Conservation (phyloP, 371 early-diverging fungal species). For the Nematocida displodere region DNA sequence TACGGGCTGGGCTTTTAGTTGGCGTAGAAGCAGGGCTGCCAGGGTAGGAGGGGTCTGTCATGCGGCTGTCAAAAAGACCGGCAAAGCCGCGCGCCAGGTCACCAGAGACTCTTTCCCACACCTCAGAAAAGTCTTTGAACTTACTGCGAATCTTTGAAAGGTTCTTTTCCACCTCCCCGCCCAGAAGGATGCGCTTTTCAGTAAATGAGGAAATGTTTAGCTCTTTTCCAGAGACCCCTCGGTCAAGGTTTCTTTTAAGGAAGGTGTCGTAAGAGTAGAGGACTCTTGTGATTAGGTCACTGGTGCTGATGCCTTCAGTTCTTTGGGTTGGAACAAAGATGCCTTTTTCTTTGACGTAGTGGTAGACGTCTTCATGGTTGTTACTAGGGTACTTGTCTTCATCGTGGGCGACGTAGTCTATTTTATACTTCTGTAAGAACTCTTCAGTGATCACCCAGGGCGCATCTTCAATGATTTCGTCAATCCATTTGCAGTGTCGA, state of each 20-base stretch:
- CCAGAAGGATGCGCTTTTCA: conserved; percentile 50
- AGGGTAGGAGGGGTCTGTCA: too few species aligned
- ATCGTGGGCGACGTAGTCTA: conserved; percentile 94
- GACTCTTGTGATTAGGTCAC: conserved; percentile 83
- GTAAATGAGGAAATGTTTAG: conserved; percentile 67
- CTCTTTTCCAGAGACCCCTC: conserved; percentile 80
- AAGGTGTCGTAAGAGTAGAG: conserved; percentile 85
- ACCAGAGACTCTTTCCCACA: conserved; percentile 1
- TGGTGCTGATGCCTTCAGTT: conserved; percentile 84
- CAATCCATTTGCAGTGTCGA: conserved; percentile 87
- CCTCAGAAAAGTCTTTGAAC: conserved; percentile 44
- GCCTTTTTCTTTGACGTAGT: conserved; percentile 77
- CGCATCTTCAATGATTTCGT: conserved; percentile 78
- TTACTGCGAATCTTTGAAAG: conserved; percentile 32
- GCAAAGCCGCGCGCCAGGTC: background rate
- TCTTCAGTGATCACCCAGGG: conserved; percentile 82
- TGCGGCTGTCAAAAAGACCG: conserved; percentile 16
- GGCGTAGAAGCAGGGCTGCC: too few species aligned
- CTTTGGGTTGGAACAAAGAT: conserved; percentile 79
- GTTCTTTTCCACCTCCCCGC: conserved; percentile 43
- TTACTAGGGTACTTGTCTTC: conserved; percentile 78
- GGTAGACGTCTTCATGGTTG: conserved; percentile 77
- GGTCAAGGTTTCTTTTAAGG: conserved; percentile 77
- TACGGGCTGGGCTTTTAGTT: too few species aligned
- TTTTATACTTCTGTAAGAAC: conserved; percentile 76